These are phyloP conservation scores for Suillus subaureus DNA, from an alignment of 768 basidiomycete species.

Conservation along the genomic window DNA sequence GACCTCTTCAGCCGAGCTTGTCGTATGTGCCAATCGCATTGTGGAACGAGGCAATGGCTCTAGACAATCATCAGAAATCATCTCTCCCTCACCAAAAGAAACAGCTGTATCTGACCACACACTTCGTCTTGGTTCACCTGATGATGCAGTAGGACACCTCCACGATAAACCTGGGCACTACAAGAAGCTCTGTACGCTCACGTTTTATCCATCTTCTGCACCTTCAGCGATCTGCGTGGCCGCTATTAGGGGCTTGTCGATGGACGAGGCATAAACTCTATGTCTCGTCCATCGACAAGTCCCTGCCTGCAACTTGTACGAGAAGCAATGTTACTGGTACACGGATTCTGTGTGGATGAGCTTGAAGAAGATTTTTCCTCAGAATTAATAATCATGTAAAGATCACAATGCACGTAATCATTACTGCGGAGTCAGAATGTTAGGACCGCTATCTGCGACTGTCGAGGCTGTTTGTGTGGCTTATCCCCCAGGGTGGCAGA, in stretches of 20 bases:
- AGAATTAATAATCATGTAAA: neutral
- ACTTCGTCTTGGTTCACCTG: neutral
- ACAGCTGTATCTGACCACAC: neutral
- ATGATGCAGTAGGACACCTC: too few relatives aligned
- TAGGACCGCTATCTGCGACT: neutral
- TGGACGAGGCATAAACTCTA: too few relatives aligned
- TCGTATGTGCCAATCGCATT: neutral
- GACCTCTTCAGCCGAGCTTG: neutral
- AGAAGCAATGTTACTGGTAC: conserved; percentile 2
- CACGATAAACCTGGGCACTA: neutral
- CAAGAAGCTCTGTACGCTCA: neutral
- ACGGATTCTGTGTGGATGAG: neutral
- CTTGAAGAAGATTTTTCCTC: neutral
- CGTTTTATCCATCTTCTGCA: neutral
- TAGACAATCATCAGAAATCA: too few relatives aligned
- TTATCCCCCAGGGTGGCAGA: neutral
- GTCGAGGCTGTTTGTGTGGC: neutral
- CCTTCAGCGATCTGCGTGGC: neutral
- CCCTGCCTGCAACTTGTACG: neutral
- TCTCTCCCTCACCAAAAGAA: too few relatives aligned
- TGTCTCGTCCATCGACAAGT: neutral
- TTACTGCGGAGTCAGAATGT: neutral
- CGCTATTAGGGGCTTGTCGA: neutral
- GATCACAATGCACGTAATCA: neutral
- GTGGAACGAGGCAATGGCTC: too few relatives aligned